Base-by-base conservation (phyloP, 1,139 yeast genomes). In the Taphrina flavorubra region DNA sequence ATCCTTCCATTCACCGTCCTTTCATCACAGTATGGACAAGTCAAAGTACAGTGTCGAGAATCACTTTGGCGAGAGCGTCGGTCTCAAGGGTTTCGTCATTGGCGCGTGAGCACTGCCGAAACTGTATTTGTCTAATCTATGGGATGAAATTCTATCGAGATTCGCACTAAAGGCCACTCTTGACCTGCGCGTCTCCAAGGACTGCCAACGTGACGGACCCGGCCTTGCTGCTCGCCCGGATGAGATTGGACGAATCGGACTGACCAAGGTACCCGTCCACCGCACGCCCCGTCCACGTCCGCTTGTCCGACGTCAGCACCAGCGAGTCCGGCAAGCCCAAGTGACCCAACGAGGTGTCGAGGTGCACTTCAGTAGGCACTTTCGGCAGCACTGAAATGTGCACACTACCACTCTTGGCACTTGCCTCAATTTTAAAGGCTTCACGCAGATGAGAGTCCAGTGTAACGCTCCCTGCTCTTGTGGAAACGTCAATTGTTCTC, bases 41-140 rank as follows among this genome's bases (percentile, higher is more conserved):
- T 34, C 39, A 20, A 49, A 20, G 51, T 46, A 16, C 47, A 44
- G 44, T 40, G 67, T 63, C 46, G 46, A 53, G 18, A 31, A 34
- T 39, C 44, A 13, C 37, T 53, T 63, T 44, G 67, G 67, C 5
- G 55, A 44, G 11, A 55, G 16, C 42, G 56, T 58, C 13, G 62
- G 53, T 14, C 16, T 20, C 16, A 18, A 16, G 16, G 65, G 56
- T 25, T 49, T 47, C 46, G 40, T 39, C 42, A 25, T 25, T 25
- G 31, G 31, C 1, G 31, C 31, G 31, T 25, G n/a, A n/a, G n/a
- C n/a, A n/a, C n/a, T n/a, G n/a, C n/a, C n/a, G n/a, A n/a, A n/a
- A n/a, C n/a, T n/a, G n/a, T n/a, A n/a, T n/a, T n/a, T n/a, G n/a
- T n/a, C 31, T 25, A 25, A 2, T 25, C 31, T 25, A 25, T 25